Evolutionary conservation across 768 basidiomycete species (phyloP).

Genomic region (Tulasnella sp.): DNA sequence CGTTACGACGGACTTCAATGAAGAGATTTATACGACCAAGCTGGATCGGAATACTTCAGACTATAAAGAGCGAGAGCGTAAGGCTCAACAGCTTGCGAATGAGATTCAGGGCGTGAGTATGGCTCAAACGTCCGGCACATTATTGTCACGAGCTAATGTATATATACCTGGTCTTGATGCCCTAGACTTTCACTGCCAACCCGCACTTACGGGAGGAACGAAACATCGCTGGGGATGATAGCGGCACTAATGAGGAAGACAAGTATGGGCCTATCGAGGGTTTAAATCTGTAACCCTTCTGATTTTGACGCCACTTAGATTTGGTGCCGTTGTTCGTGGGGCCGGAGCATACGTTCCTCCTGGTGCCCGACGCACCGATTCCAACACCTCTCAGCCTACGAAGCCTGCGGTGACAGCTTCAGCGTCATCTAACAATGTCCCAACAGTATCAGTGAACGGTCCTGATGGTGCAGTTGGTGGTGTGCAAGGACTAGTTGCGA

Average conservation of each 20-base stretch:
- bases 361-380: conserved; percentile 52
- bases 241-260: conserved; percentile 85
- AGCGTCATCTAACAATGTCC: conserved; percentile 17
- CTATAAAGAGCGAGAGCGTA: conserved; percentile 78
- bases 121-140: background rate
- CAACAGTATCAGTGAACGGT: conserved; percentile 12
- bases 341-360: conserved; percentile 92
- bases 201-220: conserved; percentile 88
- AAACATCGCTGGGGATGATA: conserved; percentile 49
- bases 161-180: conserved; percentile 16
- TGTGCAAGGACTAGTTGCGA: background rate
- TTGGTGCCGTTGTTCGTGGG: conserved; percentile 82
- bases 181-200: conserved; percentile 55
- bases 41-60: conserved; percentile 76
- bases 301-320: conserved; percentile 40
- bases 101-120: conserved; percentile 76
- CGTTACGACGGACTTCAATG: conserved; percentile 82
- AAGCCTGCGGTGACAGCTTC: conserved; percentile 22
- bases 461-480: conserved; percentile 8
- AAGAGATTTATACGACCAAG: conserved; percentile 90
- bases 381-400: conserved; percentile 19
- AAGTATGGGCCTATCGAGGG: conserved; percentile 47
- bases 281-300: conserved; percentile 22
- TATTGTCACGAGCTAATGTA: background rate
- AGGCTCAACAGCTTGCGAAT: conserved; percentile 78